A percentile compares a stretch with the other conserved stretches of the same genome.
Conservation (phyloP, 345 rosid species). For the Citrus inodora region DNA sequence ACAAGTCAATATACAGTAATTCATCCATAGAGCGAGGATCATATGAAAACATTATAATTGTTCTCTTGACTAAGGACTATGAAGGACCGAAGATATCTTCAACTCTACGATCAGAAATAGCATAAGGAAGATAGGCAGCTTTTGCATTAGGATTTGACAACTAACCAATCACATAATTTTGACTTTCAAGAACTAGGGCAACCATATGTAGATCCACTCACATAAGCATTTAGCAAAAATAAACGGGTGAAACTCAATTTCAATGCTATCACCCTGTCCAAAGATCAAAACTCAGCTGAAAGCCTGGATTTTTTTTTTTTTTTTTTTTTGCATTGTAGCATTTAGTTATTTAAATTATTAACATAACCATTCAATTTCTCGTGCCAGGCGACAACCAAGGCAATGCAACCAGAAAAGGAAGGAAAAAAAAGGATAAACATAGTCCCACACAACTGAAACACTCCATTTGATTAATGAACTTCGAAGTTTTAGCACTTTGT, state of each 20-base stretch:
- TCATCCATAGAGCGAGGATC: neutral
- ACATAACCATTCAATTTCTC: neutral
- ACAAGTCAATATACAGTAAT: neutral
- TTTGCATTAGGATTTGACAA: neutral
- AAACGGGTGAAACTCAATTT: neutral
- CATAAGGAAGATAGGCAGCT: neutral
- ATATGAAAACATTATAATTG: neutral
- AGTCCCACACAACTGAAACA: neutral
- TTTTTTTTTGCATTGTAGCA: neutral
- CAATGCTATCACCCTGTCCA: neutral
- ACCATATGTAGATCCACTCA: neutral
- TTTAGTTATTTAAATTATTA: neutral
- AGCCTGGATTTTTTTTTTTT: neutral
- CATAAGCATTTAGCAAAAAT: neutral
- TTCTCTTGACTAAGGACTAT: neutral
- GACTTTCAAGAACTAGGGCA: neutral
- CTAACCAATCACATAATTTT: neutral
- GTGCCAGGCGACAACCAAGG: neutral
- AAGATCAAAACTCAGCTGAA: neutral
- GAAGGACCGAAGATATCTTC: neutral
- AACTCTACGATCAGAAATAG: too few species aligned
- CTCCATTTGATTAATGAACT: neutral
- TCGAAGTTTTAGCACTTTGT: neutral
- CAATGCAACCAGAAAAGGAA: neutral
- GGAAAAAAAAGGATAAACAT: neutral